Percentiles rank a stretch among this genome's conserved stretches.
Conservation (phyloP, 148 eudicot genomes). For the Cornus kousa region DNA sequence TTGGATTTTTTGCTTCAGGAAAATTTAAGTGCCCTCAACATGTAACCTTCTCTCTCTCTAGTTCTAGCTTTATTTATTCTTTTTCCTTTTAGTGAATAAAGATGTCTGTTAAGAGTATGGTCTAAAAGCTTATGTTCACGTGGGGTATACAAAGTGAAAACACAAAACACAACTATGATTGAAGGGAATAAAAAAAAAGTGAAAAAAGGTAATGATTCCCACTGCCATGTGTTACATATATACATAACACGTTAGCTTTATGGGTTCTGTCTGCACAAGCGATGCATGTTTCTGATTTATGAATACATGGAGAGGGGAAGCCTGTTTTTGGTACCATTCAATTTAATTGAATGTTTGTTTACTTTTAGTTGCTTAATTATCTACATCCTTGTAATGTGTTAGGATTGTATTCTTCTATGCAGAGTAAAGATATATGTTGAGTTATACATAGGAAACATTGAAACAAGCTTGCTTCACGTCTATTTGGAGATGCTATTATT, state of each 20-base stretch:
- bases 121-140: not conserved
- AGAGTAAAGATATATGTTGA: not conserved
- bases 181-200: not conserved
- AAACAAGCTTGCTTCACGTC: not conserved
- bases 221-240: too few relatives aligned
- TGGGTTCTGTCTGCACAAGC: too few relatives aligned
- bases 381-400: not conserved
- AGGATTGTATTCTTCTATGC: not conserved
- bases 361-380: not conserved
- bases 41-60: conserved; percentile 37
- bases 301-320: too few relatives aligned
- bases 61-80: not conserved
- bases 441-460: not conserved
- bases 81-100: not conserved
- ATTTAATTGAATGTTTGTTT: too few relatives aligned
- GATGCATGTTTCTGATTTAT: too few relatives aligned
- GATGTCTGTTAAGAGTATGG: not conserved
- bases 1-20: conserved; percentile 31
- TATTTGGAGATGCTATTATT: not conserved
- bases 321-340: not conserved
- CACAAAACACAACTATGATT: too few relatives aligned
- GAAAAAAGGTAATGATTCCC: not conserved
- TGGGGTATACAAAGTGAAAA: not conserved
- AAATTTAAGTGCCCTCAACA: conserved; percentile 87
- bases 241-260: too few relatives aligned